Evolutionary conservation across 169 alveolate genomes (phyloP).

Genomic region (Eimeria tenella): DNA sequence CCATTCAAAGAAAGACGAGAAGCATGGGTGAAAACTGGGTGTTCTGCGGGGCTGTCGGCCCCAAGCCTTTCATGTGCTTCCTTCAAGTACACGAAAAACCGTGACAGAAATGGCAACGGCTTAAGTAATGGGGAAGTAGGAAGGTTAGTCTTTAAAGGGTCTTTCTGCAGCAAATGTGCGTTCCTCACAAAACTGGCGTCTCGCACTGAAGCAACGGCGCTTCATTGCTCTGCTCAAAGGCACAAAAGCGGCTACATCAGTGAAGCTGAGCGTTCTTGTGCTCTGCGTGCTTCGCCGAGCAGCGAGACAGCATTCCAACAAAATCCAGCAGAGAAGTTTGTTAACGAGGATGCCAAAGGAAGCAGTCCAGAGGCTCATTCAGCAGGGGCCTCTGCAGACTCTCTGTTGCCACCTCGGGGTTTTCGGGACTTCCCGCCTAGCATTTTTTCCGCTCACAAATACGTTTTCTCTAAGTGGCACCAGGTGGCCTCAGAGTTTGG

Average conservation of each 20-base stretch:
- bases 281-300: neutral
- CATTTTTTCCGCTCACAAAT: constrained; percentile 30
- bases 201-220: neutral
- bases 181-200: neutral
- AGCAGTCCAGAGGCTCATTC: neutral
- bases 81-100: neutral
- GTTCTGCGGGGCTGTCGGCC: neutral
- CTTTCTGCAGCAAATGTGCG: neutral
- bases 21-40: neutral
- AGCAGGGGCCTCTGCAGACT: neutral
- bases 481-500: constrained; percentile 74
- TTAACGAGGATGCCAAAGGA: neutral
- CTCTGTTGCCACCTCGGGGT: constrained; percentile 73
- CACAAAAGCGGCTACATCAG: neutral
- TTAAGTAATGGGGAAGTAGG: neutral
- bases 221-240: neutral
- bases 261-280: neutral
- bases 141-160: neutral
- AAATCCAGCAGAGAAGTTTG: neutral
- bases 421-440: constrained; percentile 69
- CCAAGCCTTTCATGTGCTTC: neutral
- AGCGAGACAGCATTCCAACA: neutral
- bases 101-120: neutral
- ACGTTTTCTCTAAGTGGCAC: constrained; percentile 75
- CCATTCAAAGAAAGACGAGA: neutral